These are phyloP conservation scores for Tolypocladium ophioglossoides DNA, from an alignment of 2,329 filamentous ascomycete species.

Conservation along the genomic window DNA sequence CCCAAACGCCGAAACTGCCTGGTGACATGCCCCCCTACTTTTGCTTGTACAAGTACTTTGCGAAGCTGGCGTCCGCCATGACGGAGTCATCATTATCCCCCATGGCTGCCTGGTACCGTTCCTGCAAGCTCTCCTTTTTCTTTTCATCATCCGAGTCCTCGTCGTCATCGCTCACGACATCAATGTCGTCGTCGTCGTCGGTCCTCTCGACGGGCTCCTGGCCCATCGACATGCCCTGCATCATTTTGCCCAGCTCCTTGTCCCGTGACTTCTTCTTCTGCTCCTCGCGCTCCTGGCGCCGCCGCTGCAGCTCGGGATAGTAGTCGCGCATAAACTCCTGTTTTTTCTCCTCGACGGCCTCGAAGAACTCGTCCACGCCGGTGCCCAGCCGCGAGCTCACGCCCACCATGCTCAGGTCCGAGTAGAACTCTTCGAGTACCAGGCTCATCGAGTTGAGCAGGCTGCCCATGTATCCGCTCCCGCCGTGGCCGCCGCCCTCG, in stretches of 20 bases:
- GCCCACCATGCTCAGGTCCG: constrained; percentile 82
- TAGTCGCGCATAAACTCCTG: constrained; percentile 87
- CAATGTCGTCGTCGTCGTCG: constrained; percentile 36
- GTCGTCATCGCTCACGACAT: constrained; percentile 48
- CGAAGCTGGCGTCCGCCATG: constrained; percentile 48
- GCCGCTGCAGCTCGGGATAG: constrained; percentile 77
- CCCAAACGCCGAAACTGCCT: neutral
- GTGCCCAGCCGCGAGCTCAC: constrained; percentile 89
- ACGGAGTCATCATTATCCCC: constrained; percentile 42
- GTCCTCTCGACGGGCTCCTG: constrained; percentile 30
- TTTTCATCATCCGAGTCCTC: constrained; percentile 49
- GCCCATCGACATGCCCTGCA: constrained; percentile 71
- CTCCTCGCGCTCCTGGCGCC: constrained; percentile 64
- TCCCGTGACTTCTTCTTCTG: constrained; percentile 63
- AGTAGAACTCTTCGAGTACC: constrained; percentile 95
- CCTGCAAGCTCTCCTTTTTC: constrained; percentile 56
- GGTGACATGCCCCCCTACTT: constrained; percentile 7
- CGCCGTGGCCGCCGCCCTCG: constrained; percentile 57
- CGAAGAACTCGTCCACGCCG: constrained; percentile 89
- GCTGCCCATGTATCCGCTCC: constrained; percentile 93
- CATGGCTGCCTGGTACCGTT: constrained; percentile 68
- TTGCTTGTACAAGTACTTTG: constrained; percentile 45
- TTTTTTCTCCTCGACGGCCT: constrained; percentile 75
- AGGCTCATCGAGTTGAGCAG: constrained; percentile 96
- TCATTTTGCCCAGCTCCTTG: constrained; percentile 80